Percentiles rank a stretch among this genome's conserved stretches.
Conservation (phyloP, 2,329 filamentous ascomycete genomes). For the Fusarium torreyae region DNA sequence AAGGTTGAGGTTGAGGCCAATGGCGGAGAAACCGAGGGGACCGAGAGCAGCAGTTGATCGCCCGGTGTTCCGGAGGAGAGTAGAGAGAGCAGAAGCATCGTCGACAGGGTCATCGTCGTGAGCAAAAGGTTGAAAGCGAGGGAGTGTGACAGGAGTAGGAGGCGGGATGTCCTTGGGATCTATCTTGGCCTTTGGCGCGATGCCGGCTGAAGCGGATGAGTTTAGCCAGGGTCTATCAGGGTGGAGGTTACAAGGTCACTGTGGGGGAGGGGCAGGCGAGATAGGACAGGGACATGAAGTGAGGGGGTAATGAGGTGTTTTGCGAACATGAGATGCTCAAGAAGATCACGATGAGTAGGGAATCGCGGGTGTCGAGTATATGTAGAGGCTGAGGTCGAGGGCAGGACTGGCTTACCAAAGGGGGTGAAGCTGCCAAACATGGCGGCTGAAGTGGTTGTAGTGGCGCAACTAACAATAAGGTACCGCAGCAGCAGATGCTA, state of each 20-base stretch:
- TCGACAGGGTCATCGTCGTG: conserved; percentile 51
- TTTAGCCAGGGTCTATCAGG: conserved; percentile 44
- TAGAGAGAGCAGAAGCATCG: conserved; percentile 59
- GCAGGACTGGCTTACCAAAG: conserved; percentile 55
- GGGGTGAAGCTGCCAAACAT: conserved; percentile 63
- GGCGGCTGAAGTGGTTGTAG: conserved; percentile 40
- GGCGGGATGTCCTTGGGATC: conserved; percentile 69
- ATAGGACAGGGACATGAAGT: conserved; percentile 26
- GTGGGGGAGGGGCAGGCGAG: conserved; percentile 32
- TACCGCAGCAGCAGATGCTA: conserved; percentile 31
- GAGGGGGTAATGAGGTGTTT: conserved; percentile 43
- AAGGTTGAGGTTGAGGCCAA: conserved; percentile 69
- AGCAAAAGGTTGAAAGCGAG: conserved; percentile 60
- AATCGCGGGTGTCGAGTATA: conserved; percentile 3
- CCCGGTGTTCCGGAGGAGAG: conserved; percentile 68
- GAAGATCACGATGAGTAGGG: not conserved
- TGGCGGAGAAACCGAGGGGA: conserved; percentile 67
- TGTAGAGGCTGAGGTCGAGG: conserved; percentile 18
- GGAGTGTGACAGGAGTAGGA: conserved; percentile 69
- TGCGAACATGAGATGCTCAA: conserved; percentile 21
- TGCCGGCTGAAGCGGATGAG: conserved; percentile 46
- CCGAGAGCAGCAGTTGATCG: conserved; percentile 60
- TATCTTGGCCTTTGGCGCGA: conserved; percentile 52
- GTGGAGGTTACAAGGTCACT: conserved; percentile 28
- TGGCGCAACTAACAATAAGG: conserved; percentile 43